Evolutionary conservation across 306 rosid genomes (phyloP), one percentile per base, ranked within the genome.

Genomic region (Fragaria iinumae): DNA sequence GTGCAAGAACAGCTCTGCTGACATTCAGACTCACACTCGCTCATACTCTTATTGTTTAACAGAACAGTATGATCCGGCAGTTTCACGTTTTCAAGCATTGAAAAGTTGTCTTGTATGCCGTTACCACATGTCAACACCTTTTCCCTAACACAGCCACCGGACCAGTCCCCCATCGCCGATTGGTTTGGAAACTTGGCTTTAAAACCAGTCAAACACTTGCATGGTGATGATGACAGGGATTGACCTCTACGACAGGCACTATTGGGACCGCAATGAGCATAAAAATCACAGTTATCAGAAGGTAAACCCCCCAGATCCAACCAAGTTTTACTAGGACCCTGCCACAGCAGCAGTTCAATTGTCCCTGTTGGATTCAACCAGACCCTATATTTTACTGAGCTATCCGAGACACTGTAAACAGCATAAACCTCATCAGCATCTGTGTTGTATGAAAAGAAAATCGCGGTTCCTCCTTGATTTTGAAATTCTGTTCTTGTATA

Each of bases 1-100:
- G 76, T 78, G 79, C 98, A 93, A 67, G 90, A 84, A 71, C 93
- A 93, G 41, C 79, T 81, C 21, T 23, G 80, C 65, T 62, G 45
- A 78, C 93, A 87, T 2, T 60, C 52, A 67, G 76, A 77, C 49
- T 76, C 81, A 71, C 91, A 87, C 67, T 83, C 89, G 9, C 6
- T 84, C 1, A 5, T 70, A 71, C 32, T 80, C 52, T 53, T 59
- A 25, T 74, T 74, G 21, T 62, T n/a, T 41, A 73, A 74, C 2
- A 59, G 13, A 17, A 60, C 21, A 59, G 45, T 34, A 27, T 27
- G 45, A 44, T 74, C 77, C 0, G 57, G 77, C 3, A 44, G 69
- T 59, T 74, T 74, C 57, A 74, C 23, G 5, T 53, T 75, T 14
- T 10, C 43, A 16, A 74, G 11, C 32, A 5, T 74, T 0, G 29